Evolutionary conservation across 192 early-diverging fungal genomes (phyloP).

Genomic region (Chytriomyces sp.): DNA sequence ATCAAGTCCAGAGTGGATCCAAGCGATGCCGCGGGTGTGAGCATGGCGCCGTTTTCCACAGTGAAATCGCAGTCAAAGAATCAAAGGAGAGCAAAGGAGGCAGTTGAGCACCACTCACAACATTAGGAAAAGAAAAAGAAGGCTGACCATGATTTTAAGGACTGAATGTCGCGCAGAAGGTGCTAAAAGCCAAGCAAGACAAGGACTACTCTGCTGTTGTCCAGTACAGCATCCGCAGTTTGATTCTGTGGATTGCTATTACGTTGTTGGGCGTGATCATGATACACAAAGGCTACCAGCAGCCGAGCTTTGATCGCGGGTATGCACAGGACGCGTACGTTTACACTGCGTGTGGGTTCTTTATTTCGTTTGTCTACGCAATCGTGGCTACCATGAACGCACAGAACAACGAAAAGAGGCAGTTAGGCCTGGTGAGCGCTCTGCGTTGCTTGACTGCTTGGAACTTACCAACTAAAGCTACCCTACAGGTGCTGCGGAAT

Average conservation of each 20-base stretch:
- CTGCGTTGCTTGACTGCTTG: not conserved
- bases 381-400: conserved; percentile 29
- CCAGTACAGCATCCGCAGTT: conserved; percentile 18
- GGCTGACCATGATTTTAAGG: not conserved
- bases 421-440: conserved; percentile 13
- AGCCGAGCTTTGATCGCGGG: conserved; percentile 29
- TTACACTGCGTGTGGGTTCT: conserved; percentile 34
- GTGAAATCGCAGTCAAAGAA: not conserved
- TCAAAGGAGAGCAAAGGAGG: not conserved
- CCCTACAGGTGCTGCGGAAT: not conserved
- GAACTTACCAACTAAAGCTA: not conserved
- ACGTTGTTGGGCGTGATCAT: conserved; percentile 3
- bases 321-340: conserved; percentile 34
- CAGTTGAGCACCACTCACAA: not conserved
- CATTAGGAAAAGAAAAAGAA: not conserved
- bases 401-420: conserved; percentile 31
- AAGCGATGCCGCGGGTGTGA: conserved; percentile 30
- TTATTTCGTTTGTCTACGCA: conserved; percentile 28
- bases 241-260: conserved; percentile 3
- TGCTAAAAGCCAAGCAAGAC: conserved; percentile 14
- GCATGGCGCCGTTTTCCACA: conserved; percentile 26
- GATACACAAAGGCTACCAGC: conserved; percentile 3
- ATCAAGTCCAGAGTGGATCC: conserved; percentile 16
- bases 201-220: conserved; percentile 32
- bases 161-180: conserved; percentile 22